Base-by-base conservation (phyloP, 768 basidiomycete species). In the Tricholoma matsutake region DNA sequence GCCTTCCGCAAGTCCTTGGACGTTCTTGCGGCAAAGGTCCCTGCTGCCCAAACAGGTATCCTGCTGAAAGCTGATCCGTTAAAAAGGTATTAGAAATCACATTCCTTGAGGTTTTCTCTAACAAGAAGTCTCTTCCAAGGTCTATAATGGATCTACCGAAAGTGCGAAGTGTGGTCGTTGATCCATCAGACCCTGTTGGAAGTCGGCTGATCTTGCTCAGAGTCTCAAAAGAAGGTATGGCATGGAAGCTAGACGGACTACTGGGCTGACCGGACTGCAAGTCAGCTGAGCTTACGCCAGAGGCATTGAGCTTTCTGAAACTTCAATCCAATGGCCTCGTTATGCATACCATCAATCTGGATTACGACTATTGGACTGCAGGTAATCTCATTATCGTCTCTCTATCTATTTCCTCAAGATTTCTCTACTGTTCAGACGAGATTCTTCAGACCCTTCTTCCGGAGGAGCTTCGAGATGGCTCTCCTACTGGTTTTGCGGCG, bases 321-420 rank as follows among this genome's bases (percentile, higher is more conserved):
- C 72, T 74, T n/a, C 81, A 88, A 64, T 72, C 81, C 3, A 79
- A 78, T 37, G 84, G 82, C 6, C 69, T 93, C n/a, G 77, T 83
- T 7, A 73, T 76, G 14, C 83, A 92, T 67, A 75, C 74, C 0
- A 63, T 98, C 43, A 74, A 86, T 22, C 75, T 98, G 45, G 82
- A 84, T 59, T 98, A 98, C 71, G 81, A 90, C 68, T 89, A 93
- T 72, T 98, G 96, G 96, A 87, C 84, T 1, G 84, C 92, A 52
- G 89, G 95, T 94, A 67, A 47, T 63, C 64, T 51, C 18, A 37
- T 49, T 13, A 52, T 14, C 59, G 1, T 39, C 41, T 3, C 22
- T 62, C 3, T 53, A 35, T 20, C 14, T 29, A 41, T 16, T 13
- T 52, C 3, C 3, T 61, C 52, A 5, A 32, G 56, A 43, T 6